Base-by-base conservation (phyloP, 352 stramenopile genomes). In the Phytopythium litorale region DNA sequence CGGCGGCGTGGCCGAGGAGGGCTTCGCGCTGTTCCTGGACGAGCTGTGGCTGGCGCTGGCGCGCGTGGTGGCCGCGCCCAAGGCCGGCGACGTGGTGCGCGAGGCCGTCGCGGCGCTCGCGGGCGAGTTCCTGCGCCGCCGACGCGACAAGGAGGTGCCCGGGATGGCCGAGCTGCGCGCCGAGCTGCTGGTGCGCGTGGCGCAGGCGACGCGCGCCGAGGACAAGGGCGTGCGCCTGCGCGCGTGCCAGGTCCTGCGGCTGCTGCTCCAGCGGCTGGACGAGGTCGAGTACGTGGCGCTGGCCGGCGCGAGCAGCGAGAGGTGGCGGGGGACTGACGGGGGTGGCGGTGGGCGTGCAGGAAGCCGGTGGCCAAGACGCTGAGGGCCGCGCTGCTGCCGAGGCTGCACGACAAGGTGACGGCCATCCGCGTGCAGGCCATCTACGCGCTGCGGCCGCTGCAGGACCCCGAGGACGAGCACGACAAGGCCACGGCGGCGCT, bases 361-460 rank as follows among this genome's bases (percentile, higher is more conserved):
- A 66, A 84, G 16, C 63, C 75, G 13, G 56, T 81, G 11, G 71
- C 62, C 25, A 67, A 42, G 28, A 71, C 70, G 55, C 50, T 92
- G 32, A 70, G 66, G 6, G 63, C 71, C 11, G 68, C 67, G 3
- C 66, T 92, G 64, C 64, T 92, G 19, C 65, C 62, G 1, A 71
- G 84, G 15, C 74, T 86, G 4, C 80, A 72, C 7, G 84, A 94
- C 58, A 92, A 94, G 64, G 7, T 92, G 25, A 69, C 72, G 8
- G 62, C 69, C 1, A 71, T 94, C 42, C 72, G 84, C 11, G 72
- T 89, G 35, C 82, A 90, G 60, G 84, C 68, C 38, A 73, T 88
- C 21, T 75, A 80, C 33, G 81, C 75, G 7, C 69, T 94, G 12
- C 85, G 82, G 70, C 79, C 68, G 0, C 60, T 94, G 13, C 82